phyloP scores from a whole-genome alignment of 805 yeast genomes.

The Zygosaccharomyces siamensis region DNA sequence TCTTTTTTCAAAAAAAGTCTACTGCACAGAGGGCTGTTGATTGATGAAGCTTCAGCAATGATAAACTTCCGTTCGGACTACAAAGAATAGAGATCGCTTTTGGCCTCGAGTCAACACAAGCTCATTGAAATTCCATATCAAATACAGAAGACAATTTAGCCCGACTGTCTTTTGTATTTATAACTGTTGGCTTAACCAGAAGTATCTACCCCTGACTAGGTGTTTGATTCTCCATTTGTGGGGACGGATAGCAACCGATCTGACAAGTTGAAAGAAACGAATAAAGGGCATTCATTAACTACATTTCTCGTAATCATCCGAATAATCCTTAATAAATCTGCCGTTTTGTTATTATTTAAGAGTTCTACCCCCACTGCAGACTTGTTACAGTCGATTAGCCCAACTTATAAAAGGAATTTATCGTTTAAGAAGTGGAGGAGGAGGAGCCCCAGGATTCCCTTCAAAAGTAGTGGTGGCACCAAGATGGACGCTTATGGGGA shows the following conservation, averaged over 20 bases:
- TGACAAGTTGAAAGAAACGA: background rate
- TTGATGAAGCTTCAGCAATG: background rate
- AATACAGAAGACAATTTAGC: background rate
- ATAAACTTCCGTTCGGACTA: background rate
- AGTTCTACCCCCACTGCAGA: conserved; percentile 4
- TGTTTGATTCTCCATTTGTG: background rate
- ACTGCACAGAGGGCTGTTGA: background rate
- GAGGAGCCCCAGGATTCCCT: conserved; percentile 12
- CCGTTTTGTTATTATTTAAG: conserved; percentile 23
- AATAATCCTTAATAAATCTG: conserved; percentile 3
- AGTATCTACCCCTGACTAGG: no score
- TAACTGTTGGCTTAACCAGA: no score
- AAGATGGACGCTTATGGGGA: conserved; percentile 10
- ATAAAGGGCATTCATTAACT: background rate
- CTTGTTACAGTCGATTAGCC: conserved; percentile 9
- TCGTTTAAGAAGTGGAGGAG: conserved; percentile 19
- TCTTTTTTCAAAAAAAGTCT: background rate
- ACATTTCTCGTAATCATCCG: background rate
- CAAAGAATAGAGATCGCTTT: background rate
- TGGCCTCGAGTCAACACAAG: background rate
- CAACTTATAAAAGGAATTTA: conserved; percentile 14
- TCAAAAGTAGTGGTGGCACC: conserved; percentile 7
- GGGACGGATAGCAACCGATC: background rate
- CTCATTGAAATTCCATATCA: background rate
- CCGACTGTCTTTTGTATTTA: background rate